Percentiles rank a stretch among this genome's conserved stretches.
These are phyloP conservation scores for Xylaria sp. DNA, from an alignment of 2,329 filamentous ascomycete species.

Conservation along the genomic window DNA sequence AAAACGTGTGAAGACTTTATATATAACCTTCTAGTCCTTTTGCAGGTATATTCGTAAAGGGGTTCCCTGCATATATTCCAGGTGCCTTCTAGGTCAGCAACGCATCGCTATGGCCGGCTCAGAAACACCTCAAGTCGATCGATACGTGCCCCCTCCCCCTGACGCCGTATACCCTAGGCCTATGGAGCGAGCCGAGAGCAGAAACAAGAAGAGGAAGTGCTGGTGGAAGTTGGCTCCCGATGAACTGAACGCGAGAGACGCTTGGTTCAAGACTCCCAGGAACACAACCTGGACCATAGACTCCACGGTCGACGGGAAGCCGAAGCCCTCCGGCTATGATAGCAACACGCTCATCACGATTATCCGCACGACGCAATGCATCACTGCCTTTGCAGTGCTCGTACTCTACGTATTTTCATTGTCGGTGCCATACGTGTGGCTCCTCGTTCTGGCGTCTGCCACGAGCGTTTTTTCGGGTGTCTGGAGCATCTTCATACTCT, in stretches of 20 bases:
- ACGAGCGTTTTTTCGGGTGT: background rate
- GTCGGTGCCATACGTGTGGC: constrained; percentile 13
- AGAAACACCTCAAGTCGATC: background rate
- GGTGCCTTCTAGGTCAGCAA: background rate
- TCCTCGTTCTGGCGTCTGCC: constrained; percentile 4
- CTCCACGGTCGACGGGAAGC: constrained; percentile 10
- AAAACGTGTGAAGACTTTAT: background rate
- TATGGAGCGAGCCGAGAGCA: background rate
- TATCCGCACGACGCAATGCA: constrained; percentile 19
- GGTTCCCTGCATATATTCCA: background rate
- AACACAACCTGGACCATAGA: constrained; percentile 21
- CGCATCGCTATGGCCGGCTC: background rate
- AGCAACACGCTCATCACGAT: constrained; percentile 25
- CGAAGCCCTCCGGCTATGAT: constrained; percentile 22
- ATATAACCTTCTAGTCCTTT: background rate
- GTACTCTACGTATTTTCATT: constrained; percentile 15
- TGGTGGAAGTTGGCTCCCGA: background rate
- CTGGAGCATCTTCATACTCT: constrained; percentile 20
- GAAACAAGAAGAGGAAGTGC: background rate
- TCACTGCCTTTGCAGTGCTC: constrained; percentile 5
- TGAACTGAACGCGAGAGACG: background rate
- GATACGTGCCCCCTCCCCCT: background rate
- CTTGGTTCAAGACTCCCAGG: constrained; percentile 18
- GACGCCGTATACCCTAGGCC: background rate
- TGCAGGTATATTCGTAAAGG: background rate